Base-by-base conservation (phyloP, 306 rosid species). In the Trifolium dubium region DNA sequence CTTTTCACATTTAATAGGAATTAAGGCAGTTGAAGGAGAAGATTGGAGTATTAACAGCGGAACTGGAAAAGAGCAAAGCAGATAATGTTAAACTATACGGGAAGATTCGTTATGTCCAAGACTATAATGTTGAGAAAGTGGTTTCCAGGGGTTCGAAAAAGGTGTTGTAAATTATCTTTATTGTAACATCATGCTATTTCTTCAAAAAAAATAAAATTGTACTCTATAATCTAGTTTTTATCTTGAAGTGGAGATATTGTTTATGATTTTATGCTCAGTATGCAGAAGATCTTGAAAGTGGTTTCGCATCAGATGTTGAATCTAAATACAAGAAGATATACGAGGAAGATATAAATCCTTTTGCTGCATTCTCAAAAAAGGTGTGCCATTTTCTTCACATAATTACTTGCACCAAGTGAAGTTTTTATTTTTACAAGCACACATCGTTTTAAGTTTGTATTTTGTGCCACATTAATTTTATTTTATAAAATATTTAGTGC, bases 341-440 rank as follows among this genome's bases (percentile, higher is more conserved):
- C 1, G 99, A 94, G 85, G 99, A 94, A 53, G 99, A 94, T 69
- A 94, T 92, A 79, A 94, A 92, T 87, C 99, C 97, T 71, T 92
- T 94, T 86, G 99, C 99, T 43, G 99, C 99, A 72, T 94, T 94
- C 94, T 92, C 99, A 0, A 94, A 85, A 85, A 94, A 92, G 96
- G 99, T 94, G 67, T 55, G 66, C 23, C 11, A 14, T 28, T 56
- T 23, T 56, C 15, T 55, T 31, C 51, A 10, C 77, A 54, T 67
- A 54, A 41, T 60, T 19, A 69, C 62, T 83, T 30, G 23, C 11
- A 29, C 58, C 31, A 72, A 67, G 43, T 80, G 64, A 63, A 55
- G 41, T 18, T 71, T 47, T 18, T 64, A 30, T 30, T 34, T 59
- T 58, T 73, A 31, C 76, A 47, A 29, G 30, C 47, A n/a, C 47